Conservation (phyloP, 2,329 filamentous ascomycete species). For the Aspergillus sp. region DNA sequence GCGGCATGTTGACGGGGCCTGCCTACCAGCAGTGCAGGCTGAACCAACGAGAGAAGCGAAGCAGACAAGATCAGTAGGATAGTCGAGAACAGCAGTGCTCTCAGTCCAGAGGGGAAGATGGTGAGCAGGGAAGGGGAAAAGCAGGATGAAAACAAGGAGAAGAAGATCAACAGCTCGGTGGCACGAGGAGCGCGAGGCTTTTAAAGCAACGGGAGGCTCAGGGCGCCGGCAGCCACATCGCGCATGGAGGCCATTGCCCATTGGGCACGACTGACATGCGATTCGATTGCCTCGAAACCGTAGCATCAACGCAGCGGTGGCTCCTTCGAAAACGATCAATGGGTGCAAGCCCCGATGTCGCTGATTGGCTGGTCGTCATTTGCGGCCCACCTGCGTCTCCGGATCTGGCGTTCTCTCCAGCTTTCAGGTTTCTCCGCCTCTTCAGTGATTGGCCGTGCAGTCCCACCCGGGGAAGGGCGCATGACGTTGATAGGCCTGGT, state of each 20-base stretch:
- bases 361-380: neutral
- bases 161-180: conserved; percentile 13
- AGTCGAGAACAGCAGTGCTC: neutral
- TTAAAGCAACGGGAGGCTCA: conserved; percentile 13
- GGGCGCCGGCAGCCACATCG: neutral
- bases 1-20: conserved; percentile 19
- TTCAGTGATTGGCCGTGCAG: neutral
- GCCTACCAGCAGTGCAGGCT: neutral
- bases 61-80: neutral
- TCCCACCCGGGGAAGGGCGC: neutral
- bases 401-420: conserved; percentile 17
- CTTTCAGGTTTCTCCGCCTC: conserved; percentile 4
- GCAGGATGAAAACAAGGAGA: neutral
- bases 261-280: too few relatives aligned
- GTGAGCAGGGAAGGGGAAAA: neutral
- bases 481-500: neutral
- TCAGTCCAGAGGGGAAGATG: neutral
- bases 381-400: conserved; percentile 10
- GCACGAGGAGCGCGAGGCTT: conserved; percentile 15
- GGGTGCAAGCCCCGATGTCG: too few relatives aligned
- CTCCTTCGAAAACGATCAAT: neutral
- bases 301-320: neutral
- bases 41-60: neutral
- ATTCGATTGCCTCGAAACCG: neutral
- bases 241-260: neutral